Evolutionary conservation across 1,139 yeast species (phyloP), one percentile per base, ranked within the genome.

Genomic region (Kodamaea plutei): DNA sequence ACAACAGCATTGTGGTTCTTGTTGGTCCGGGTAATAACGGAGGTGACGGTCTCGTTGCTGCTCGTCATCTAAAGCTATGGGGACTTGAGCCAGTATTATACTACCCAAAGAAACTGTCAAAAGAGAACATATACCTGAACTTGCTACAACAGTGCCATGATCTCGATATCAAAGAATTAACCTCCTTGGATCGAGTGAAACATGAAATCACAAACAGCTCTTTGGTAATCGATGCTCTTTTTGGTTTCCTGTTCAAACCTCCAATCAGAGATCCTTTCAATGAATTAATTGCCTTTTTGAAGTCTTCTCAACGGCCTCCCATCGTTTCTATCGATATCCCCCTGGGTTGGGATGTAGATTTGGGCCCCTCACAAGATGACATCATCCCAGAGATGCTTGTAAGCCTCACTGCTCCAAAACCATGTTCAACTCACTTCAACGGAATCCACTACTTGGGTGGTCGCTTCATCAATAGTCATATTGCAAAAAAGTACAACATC

Each of bases 11-110:
- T 1, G 59, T 89, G 29, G 73, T 91, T 3, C 63, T 89, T 6
- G 87, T 81, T 6, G 98, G 98, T 0, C 97, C 97, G 0, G 98
- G 98, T 1, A 91, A 91, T 50, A 91, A 91, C 50, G 97, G 89
- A 3, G 98, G 98, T 1, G 98, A 91, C 55, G 98, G 98, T 0
- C 63, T 91, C 13, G 98, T 91, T 2, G 94, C 96, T 15, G 95
- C 97, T 3, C 72, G 98, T 26, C 98, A 93, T 52, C 64, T 91
- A 41, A 76, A 76, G 44, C 60, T 87, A 7, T 78, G 93, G 69
- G 95, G 63, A 5, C 87, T 80, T 53, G 61, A 65, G 6, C 95
- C 96, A 1, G 60, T 72, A 4, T 68, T 89, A 2, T 80, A 66
- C 51, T 82, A 80, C 47, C 91, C 91, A 4, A 79, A 73, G 43